Conservation (phyloP, 495 filamentous ascomycete genomes). For the Neohortaea acidophila region DNA sequence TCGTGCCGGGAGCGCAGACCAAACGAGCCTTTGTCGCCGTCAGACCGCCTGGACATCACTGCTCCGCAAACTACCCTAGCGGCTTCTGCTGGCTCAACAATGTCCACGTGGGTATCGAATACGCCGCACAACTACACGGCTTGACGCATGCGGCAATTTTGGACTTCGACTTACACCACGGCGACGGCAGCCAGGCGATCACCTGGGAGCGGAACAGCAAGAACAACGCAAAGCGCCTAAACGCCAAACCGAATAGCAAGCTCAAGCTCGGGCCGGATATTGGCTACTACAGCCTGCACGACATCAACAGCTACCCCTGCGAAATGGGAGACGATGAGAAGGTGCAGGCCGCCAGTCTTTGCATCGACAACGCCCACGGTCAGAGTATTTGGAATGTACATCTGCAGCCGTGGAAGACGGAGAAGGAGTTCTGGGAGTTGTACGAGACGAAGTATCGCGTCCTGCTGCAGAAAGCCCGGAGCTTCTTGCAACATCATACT, state of each 20-base stretch:
- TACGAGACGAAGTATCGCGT: slow-evolving; percentile 63
- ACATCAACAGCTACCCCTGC: slow-evolving; percentile 95
- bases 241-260: slow-evolving; percentile 40
- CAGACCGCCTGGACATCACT: slow-evolving; percentile 86
- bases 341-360: slow-evolving; percentile 77
- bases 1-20: slow-evolving; percentile 40
- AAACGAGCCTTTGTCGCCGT: slow-evolving; percentile 66
- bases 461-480: slow-evolving; percentile 64
- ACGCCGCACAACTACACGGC: slow-evolving; percentile 65
- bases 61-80: slow-evolving; percentile 69
- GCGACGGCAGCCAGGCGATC: slow-evolving; percentile 87
- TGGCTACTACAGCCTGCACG: slow-evolving; percentile 90
- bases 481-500: slow-evolving; percentile 55
- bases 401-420: slow-evolving; percentile 66
- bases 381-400: slow-evolving; percentile 97
- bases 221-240: slow-evolving; percentile 13
- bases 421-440: slow-evolving; percentile 72
- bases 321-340: slow-evolving; percentile 80
- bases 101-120: slow-evolving; percentile 88
- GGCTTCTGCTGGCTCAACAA: slow-evolving; percentile 99
- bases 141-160: slow-evolving; percentile 90
- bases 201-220: slow-evolving; percentile 72
- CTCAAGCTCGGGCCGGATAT: slow-evolving; percentile 50
- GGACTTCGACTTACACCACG: slow-evolving; percentile 94
- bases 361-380: slow-evolving; percentile 78